A percentile compares a stretch with the other conserved stretches of the same genome.
Evolutionary conservation across 257 asterid species (phyloP).

Genomic region (Nicotiana knightiana): DNA sequence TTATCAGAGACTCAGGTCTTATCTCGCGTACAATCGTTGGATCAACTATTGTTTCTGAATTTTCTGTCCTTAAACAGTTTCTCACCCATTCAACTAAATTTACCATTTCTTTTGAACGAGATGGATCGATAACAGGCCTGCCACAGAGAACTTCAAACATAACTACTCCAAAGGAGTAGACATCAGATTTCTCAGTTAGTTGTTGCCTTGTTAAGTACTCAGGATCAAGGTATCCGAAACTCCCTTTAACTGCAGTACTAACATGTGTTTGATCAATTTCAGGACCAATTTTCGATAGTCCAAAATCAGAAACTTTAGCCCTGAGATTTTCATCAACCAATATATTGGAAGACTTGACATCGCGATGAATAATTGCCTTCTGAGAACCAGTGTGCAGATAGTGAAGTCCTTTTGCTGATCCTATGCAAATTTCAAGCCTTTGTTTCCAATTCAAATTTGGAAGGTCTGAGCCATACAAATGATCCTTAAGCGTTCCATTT

Average conservation of each 20-base stretch:
- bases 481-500: constrained; percentile 34
- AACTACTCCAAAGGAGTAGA: constrained; percentile 41
- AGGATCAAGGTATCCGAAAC: constrained; percentile 40
- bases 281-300: constrained; percentile 39
- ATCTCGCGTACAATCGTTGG: constrained; percentile 15
- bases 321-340: constrained; percentile 31
- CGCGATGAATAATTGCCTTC: constrained; percentile 35
- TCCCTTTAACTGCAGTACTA: constrained; percentile 39
- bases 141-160: constrained; percentile 35
- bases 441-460: constrained; percentile 31
- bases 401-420: constrained; percentile 46
- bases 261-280: constrained; percentile 38
- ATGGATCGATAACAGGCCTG: constrained; percentile 37
- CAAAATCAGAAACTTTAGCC: constrained; percentile 45
- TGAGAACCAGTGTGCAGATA: constrained; percentile 39
- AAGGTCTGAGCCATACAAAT: constrained; percentile 21
- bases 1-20: constrained; percentile 22
- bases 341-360: constrained; percentile 41
- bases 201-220: constrained; percentile 37
- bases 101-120: constrained; percentile 24
- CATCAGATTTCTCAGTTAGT: constrained; percentile 39
- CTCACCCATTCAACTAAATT: constrained; percentile 35
- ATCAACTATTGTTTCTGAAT: constrained; percentile 21
- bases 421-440: constrained; percentile 42
- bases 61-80: constrained; percentile 11